These are phyloP conservation scores for Cryptococcus jaspeensis DNA, from an alignment of 1,284 basidiomycete species.

Conservation along the genomic window DNA sequence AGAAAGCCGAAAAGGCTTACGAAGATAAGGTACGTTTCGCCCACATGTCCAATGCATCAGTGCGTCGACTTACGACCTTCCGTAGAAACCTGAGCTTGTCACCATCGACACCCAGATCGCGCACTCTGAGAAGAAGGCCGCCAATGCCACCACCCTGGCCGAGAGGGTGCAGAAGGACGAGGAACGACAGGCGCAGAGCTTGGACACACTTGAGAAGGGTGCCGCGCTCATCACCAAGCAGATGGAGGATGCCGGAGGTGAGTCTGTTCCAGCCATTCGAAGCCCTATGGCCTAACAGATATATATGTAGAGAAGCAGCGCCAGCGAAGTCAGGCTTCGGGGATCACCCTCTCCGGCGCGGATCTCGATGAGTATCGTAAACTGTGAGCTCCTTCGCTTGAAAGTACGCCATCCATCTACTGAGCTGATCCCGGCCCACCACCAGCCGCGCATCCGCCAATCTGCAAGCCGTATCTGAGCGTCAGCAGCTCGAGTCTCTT, in stretches of 20 bases:
- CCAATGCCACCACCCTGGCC: slow-evolving; percentile 64
- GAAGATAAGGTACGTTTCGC: slow-evolving; percentile 66
- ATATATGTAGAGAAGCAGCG: slow-evolving; percentile 67
- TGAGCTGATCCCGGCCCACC: neutral
- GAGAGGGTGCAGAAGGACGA: slow-evolving; percentile 70
- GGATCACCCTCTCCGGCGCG: slow-evolving; percentile 75
- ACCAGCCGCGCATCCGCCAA: slow-evolving; percentile 57
- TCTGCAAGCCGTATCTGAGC: slow-evolving; percentile 76
- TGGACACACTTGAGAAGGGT: slow-evolving; percentile 64
- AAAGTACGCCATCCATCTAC: neutral
- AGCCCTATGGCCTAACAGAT: neutral
- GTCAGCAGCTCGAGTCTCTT: slow-evolving; percentile 78
- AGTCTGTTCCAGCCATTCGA: slow-evolving; percentile 9
- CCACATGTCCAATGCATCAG: neutral
- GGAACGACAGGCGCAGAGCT: slow-evolving; percentile 62
- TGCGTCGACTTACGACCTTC: neutral
- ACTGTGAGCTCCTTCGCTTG: slow-evolving; percentile 59
- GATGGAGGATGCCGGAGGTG: slow-evolving; percentile 75
- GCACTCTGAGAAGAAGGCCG: slow-evolving; percentile 74
- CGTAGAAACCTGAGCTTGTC: slow-evolving; percentile 75
- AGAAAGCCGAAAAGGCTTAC: slow-evolving; percentile 76
- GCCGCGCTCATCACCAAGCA: slow-evolving; percentile 66
- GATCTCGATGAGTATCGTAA: slow-evolving; percentile 83
- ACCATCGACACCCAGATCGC: slow-evolving; percentile 81
- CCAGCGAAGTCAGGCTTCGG: slow-evolving; percentile 65